Evolutionary conservation across 495 filamentous ascomycete species (phyloP), one percentile per base, ranked within the genome.

Genomic region (Aspergillus olivimuriae): DNA sequence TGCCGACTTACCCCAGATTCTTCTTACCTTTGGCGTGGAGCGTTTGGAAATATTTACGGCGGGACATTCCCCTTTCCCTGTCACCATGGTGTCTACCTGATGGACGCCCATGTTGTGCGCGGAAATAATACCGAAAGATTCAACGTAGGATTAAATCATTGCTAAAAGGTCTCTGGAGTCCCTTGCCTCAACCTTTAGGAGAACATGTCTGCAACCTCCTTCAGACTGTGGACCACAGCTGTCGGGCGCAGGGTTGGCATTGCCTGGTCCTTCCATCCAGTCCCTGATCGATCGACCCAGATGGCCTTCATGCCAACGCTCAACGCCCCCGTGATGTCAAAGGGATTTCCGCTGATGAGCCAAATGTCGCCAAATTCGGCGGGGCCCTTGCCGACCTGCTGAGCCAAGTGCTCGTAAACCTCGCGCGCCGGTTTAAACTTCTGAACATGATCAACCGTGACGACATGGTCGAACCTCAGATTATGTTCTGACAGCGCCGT

Each of bases 281-380:
- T 35, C 1, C 73, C 69, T 5, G 48, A 60, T 6, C 83, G 63
- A 63, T 89, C 84, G 12, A 89, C 75, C 81, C 87, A 91, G 8
- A 74, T 77, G 14, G 82, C 76, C 48, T 74, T 69, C 65, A 90
- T 57, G 0, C 69, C 73, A 15, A 57, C 52, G 15, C 43, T 57
- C 32, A 61, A 58, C 12, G 70, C 66, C 5, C 73, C 70, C 2
- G 67, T 74, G n/a, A 87, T 66, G 56, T 94, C 88, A 58, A 94
- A 94, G 5, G 87, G 82, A 57, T 92, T 95, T 5, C 77, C 74
- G 50, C 77, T 86, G 15, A 92, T 72, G 6, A 92, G 62, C 82
- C 83, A 90, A 3, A 90, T 72, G 18, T 81, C 70, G 0, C 51
- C 56, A 61, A 68, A 66, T 14, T 70, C 48, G 16, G 62, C 53